Percentiles rank a stretch among this genome's conserved stretches.
Evolutionary conservation across 768 basidiomycete genomes (phyloP).

Genomic region (Dioszegia aurantiaca): DNA sequence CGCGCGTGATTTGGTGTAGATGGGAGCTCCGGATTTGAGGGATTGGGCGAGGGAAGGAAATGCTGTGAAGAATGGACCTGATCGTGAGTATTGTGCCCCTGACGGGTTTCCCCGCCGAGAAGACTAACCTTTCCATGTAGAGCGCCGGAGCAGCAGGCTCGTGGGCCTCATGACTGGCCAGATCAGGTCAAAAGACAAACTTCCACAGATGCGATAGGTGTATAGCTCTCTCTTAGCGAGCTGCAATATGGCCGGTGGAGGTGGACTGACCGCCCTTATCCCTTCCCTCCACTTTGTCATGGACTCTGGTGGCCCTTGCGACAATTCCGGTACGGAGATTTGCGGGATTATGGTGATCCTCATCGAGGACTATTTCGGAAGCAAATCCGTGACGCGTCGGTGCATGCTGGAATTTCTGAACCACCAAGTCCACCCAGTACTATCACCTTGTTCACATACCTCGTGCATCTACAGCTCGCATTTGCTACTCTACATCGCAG

Average conservation of each 20-base stretch:
- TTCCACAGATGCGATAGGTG: neutral
- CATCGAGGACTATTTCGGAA: neutral
- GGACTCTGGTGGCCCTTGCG: too few species aligned
- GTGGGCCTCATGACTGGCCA: slow-evolving; percentile 33
- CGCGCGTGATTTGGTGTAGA: slow-evolving; percentile 79
- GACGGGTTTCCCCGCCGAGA: neutral
- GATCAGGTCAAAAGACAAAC: neutral
- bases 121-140: slow-evolving; percentile 56
- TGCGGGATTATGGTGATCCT: neutral
- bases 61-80: slow-evolving; percentile 91
- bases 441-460: neutral
- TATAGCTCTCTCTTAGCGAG: too few species aligned
- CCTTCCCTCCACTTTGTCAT: too few species aligned
- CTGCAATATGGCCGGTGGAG: too few species aligned
- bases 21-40: slow-evolving; percentile 73
- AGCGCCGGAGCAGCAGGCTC: slow-evolving; percentile 40
- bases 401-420: slow-evolving; percentile 13
- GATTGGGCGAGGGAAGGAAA: slow-evolving; percentile 85
- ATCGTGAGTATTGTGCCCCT: neutral
- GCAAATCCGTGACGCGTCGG: neutral
- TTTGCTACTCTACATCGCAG: too few species aligned
- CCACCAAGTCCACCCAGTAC: neutral
- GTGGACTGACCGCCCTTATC: too few species aligned
- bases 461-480: slow-evolving; percentile 7
- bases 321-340: neutral